Evolutionary conservation across 768 basidiomycete genomes (phyloP).

Genomic region (Podaxis sp.): DNA sequence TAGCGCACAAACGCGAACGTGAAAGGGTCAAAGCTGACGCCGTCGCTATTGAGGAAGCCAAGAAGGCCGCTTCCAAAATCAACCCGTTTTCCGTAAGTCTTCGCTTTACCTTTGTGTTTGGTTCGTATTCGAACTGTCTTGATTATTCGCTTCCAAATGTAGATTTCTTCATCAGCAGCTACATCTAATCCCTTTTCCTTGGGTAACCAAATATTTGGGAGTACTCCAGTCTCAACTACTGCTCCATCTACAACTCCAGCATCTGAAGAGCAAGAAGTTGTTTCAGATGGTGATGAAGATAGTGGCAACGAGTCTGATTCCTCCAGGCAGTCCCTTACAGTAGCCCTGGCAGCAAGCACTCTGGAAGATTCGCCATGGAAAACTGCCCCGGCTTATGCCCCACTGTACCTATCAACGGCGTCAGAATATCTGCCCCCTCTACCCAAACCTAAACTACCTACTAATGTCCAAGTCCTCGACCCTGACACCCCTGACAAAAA

Average conservation of each 20-base stretch:
- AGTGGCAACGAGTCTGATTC: constrained; percentile 14
- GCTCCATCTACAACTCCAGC: constrained; percentile 12
- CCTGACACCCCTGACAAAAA: constrained; percentile 38
- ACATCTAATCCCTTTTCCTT: constrained; percentile 40
- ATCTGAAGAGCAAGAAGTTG: constrained; percentile 24
- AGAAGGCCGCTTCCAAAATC: constrained; percentile 22
- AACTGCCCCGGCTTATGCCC: constrained; percentile 57
- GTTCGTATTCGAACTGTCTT: not conserved
- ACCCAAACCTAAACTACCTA: constrained; percentile 41
- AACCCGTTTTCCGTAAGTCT: constrained; percentile 72
- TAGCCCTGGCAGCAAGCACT: constrained; percentile 51
- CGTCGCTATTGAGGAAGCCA: constrained; percentile 24
- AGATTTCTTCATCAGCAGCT: constrained; percentile 16
- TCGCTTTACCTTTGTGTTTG: not conserved
- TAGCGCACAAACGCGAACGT: constrained; percentile 32
- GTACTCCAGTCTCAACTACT: constrained; percentile 9
- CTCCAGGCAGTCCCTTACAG: constrained; percentile 47
- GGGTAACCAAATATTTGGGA: constrained; percentile 66
- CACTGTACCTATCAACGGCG: constrained; percentile 70
- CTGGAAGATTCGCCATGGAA: constrained; percentile 64
- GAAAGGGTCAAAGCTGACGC: constrained; percentile 33
- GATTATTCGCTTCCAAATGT: constrained; percentile 3
- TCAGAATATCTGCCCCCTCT: constrained; percentile 68
- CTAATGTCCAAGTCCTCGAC: constrained; percentile 40
- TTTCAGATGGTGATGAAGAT: constrained; percentile 30